These are phyloP conservation scores for Clavispora santaluciae DNA, from an alignment of 805 yeast genomes.

Conservation along the genomic window DNA sequence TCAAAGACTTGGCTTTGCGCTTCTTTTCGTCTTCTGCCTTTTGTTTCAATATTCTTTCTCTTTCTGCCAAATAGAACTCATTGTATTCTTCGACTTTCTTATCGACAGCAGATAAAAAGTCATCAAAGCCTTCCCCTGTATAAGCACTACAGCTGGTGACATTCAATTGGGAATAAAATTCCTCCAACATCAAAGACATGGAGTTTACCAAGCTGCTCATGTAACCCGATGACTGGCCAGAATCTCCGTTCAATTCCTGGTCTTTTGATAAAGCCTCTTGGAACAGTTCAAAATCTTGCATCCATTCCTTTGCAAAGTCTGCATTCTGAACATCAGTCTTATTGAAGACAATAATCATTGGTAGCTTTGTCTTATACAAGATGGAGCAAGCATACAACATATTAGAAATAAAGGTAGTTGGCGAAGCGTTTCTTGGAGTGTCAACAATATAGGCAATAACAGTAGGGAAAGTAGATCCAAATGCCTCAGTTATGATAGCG, in stretches of 20 bases:
- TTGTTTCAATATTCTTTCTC: constrained; percentile 73
- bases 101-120: constrained; percentile 79
- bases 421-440: constrained; percentile 90
- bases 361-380: constrained; percentile 89
- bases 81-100: constrained; percentile 84
- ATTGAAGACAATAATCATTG: constrained; percentile 95
- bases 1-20: constrained; percentile 66
- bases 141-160: constrained; percentile 89
- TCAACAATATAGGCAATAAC: constrained; percentile 94
- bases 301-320: constrained; percentile 91
- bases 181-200: constrained; percentile 94
- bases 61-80: constrained; percentile 75
- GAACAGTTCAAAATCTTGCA: constrained; percentile 92
- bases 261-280: constrained; percentile 70
- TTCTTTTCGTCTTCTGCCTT: constrained; percentile 71
- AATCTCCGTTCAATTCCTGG: constrained; percentile 61
- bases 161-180: constrained; percentile 88
- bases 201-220: constrained; percentile 93
- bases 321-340: constrained; percentile 87
- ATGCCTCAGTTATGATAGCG: constrained; percentile 90
- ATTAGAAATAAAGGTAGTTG: constrained; percentile 95
- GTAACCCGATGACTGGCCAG: constrained; percentile 69
- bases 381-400: constrained; percentile 98
- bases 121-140: constrained; percentile 94
- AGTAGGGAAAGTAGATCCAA: constrained; percentile 94